phyloP scores from a whole-genome alignment of 176 grass and related monocot species.

The Avena eriantha region DNA sequence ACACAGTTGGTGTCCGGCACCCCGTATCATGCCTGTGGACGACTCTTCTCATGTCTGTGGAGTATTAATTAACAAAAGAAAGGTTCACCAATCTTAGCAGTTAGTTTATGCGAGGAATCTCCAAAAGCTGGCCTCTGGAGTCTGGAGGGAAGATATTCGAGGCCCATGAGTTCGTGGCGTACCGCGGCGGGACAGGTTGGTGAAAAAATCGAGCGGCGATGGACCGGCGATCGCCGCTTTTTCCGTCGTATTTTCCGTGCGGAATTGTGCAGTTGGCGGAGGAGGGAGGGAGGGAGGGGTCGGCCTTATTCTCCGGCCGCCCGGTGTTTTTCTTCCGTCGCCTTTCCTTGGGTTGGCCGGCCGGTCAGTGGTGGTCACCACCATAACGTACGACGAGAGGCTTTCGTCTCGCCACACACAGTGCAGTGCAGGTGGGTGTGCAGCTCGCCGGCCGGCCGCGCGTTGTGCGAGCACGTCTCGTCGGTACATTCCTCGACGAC shows the following conservation, averaged over 20 bases:
- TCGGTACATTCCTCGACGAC: background rate
- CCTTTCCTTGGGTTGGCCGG: background rate
- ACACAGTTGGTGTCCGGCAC: background rate
- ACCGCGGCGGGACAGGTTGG: constrained; percentile 37
- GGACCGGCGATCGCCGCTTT: constrained; percentile 20
- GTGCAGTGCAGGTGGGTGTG: background rate
- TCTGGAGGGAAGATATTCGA: constrained; percentile 40
- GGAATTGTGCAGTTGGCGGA: constrained; percentile 14
- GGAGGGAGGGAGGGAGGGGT: background rate
- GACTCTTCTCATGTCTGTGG: background rate
- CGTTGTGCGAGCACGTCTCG: constrained; percentile 28
- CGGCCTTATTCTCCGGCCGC: background rate
- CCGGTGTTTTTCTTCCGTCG: constrained; percentile 29
- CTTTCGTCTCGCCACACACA: constrained; percentile 2
- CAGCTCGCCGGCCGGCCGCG: background rate
- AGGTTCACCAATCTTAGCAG: background rate
- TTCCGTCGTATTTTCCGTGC: background rate
- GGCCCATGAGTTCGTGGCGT: constrained; percentile 40
- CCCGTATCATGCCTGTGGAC: background rate
- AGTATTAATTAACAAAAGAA: constrained; percentile 8
- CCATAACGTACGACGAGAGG: constrained; percentile 2
- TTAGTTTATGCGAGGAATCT: background rate
- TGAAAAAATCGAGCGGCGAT: constrained; percentile 29
- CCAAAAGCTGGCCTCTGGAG: background rate
- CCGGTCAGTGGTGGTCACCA: constrained; percentile 11